Base-by-base conservation (phyloP, 2,329 filamentous ascomycete species). In the Ascochyta pisi region DNA sequence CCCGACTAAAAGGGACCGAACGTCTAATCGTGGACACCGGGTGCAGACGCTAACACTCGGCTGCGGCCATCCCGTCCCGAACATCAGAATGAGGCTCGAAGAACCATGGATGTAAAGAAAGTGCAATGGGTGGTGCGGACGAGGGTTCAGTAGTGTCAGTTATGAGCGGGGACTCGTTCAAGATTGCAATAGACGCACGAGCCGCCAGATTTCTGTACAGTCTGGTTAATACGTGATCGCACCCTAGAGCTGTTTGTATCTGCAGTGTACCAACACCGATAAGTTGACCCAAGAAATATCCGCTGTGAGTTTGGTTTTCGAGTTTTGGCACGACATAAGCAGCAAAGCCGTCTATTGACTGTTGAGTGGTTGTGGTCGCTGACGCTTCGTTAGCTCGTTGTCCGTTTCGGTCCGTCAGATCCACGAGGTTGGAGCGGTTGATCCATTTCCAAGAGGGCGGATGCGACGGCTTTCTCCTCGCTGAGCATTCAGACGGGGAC, bases 401-500 rank as follows among this genome's bases (percentile, higher is more conserved):
- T 57, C 47, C 23, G 29, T 60, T 59, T 56, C 41, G 60, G 60
- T 38, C 54, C 39, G 44, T 41, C 24, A 33, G 41, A 50, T 57
- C 40, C 54, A 50, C 24, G 54, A 54, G 49, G 51, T 54, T 55
- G 41, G 33, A 37, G 52, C 46, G 46, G 58, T 31, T 42, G 45
- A 49, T 37, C 38, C 43, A 47, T 23, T 15, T 29, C 38, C 48
- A 35, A 27, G 12, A 10, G 16, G 45, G 48, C 56, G 60, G 57
- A 49, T 62, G 48, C 31, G 58, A 61, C 57, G 60, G 61, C 63
- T 54, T 23, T 42, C 55, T 56, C 27, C 45, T 57, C 35, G 56
- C 53, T 49, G 51, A 51, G 44, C 54, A 46, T 22, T 6, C 19
- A 39, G 13, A 15, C 8, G 24, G 37, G 22, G 10, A n/a, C 12